Base-by-base conservation (phyloP, 371 early-diverging fungal genomes). In the Mucor mucedo region DNA sequence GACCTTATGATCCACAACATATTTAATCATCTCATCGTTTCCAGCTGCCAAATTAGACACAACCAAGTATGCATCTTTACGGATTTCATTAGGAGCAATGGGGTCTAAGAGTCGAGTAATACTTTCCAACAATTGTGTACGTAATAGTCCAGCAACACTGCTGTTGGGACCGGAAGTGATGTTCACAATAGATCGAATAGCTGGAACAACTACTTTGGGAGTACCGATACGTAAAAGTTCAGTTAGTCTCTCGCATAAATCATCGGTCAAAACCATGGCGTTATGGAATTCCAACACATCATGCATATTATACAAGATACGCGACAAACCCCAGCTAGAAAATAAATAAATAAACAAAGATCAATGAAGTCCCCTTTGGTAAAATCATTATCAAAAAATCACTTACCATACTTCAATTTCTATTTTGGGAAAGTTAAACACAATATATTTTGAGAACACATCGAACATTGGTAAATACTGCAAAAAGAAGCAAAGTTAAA, bases 271-370 rank as follows among this genome's bases (percentile, higher is more conserved):
- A 3, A 39, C 30, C 7, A 63, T 41, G 11, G 53, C 30, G 5
- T 67, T 30, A 38, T 76, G 69, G 40, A 82, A 82, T 27, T 41
- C 47, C 7, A 40, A 32, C 0, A 79, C 79, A 11, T 83, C 79
- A 65, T 86, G 85, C 65, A 83, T 86, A 45, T 82, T 84, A 44
- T 82, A 82, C 27, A 86, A 54, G 39, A 86, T 79, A 40, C 87
- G 81, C 48, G 83, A 84, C 47, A 86, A 62, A 4, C 83, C 87
- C 83, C 84, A 84, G 38, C 87, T 86, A 69, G 14, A 33, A 61
- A 5, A 13, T 9, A 16, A n/a, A 32, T 55, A n/a, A 6, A 45
- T 30, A 5, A 16, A 11, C 27, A 47, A 39, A 28, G 29, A 11
- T 45, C 1, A 52, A 21, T 48, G 2, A 8, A 16, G 21, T 38